Base-by-base conservation (phyloP, 805 yeast genomes). In the Barnettozyma pratensis region DNA sequence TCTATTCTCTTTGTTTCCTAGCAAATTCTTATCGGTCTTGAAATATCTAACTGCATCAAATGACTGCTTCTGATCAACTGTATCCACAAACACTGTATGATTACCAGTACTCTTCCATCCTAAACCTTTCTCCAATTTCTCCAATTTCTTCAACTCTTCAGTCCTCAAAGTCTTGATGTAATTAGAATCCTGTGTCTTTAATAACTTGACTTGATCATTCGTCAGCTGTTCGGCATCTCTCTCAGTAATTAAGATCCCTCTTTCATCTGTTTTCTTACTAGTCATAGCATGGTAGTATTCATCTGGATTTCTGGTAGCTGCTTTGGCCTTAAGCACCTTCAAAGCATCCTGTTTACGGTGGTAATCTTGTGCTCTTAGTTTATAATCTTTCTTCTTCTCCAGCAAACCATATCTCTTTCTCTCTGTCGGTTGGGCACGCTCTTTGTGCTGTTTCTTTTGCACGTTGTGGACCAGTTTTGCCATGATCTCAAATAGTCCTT, bases 211-310 rank as follows among this genome's bases (percentile, higher is more conserved):
- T 60, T 92, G 96, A 48, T 84, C 96, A 43, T 76, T 76, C 7
- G 81, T 69, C 47, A 90, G 67, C 32, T 72, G 71, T 55, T 79
- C 85, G 28, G 73, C 76, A 19, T 79, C 85, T 52, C 96, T 74
- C 26, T 87, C 87, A 1, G 81, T 70, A 9, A 85, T 64, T 43
- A 85, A 60, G 7, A 87, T 74, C 1, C 97, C 97, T 9, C 76
- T 71, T 2, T 73, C 69, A 54, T 89, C 96, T 5, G 94, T 81
- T 58, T 74, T 76, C 51, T 74, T 72, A 11, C 76, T 73, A 32
- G 83, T 79, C 99, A 94, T 94, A 25, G 89, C 94, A 78, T 89
- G 96, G 67, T 92, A 90, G 70, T 86, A 94, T 67, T 94, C 99
- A 75, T 94, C 99, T 12, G 95, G 96, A 64, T 94, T 94, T 57